Evolutionary conservation across 306 rosid species (phyloP), one percentile per base, ranked within the genome.

Genomic region (Cucurbita pepo): DNA sequence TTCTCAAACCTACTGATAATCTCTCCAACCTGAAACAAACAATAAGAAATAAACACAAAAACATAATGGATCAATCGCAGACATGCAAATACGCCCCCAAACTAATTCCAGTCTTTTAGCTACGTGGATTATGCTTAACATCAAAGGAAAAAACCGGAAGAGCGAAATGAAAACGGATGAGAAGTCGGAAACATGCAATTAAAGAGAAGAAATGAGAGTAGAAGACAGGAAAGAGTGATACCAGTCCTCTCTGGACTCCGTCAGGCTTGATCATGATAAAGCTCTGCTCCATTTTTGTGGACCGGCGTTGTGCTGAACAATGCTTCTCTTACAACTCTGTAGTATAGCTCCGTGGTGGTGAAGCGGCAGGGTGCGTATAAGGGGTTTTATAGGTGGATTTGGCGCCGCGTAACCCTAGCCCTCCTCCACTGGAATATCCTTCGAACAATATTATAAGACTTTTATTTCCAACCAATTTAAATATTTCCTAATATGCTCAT

Each of bases 1-100:
- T 90, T 87, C 91, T 94, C 97, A 83, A 94, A 90, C 82, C 96
- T 89, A 88, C 92, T 76, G 74, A 94, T 87, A 58, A 94, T 81
- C 79, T 89, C 92, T 74, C 98, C 95, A 79, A 94, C 78, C 97
- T 93, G 84, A 75, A 79, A 60, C 40, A 40, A 83, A 0, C 30
- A 8, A 25, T 19, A 79, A 60, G 40, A 40, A 83, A 0, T 30
- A 8, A 25, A 34, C 76, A 64, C 40, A 41, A 83, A 14, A 12
- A 47, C 12, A 0, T 44, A 66, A 44, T 11, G 22, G 1, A 41
- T 41, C 0, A n/a, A 8, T 69, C 22, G 45, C 51, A 21, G 21
- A 13, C 0, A 10, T 30, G 21, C 22, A 50, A 11, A 48, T 36
- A 10, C n/a, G 3, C 13, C 69, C 25, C 30, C 22, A 37, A 62